Evolutionary conservation across 148 eudicot species (phyloP).

Genomic region (Chenopodium formosanum): DNA sequence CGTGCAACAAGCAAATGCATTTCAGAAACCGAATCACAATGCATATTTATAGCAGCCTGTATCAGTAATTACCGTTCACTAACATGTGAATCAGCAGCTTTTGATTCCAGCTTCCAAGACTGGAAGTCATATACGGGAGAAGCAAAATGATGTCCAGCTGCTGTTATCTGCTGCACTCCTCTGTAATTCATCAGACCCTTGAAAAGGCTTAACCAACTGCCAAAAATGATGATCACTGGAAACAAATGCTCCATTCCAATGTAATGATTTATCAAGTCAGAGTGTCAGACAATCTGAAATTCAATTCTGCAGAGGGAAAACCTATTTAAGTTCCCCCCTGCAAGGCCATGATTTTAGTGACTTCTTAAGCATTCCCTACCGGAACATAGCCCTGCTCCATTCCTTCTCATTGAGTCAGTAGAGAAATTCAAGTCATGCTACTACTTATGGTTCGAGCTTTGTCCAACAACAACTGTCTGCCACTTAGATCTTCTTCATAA

Average conservation of each 20-base stretch:
- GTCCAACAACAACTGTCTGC: slow-evolving; percentile 89
- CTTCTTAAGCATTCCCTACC: not conserved
- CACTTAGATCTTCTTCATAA: slow-evolving; percentile 88
- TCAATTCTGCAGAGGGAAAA: not conserved
- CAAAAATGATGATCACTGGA: not conserved
- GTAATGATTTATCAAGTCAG: not conserved
- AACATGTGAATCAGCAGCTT: not conserved
- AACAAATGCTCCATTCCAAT: not conserved
- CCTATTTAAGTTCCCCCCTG: not conserved
- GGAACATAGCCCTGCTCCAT: slow-evolving; percentile 6
- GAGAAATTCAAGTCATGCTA: slow-evolving; percentile 36
- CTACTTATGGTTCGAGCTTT: slow-evolving; percentile 66
- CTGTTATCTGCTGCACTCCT: not conserved
- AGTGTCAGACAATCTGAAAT: not conserved
- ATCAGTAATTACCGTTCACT: not conserved
- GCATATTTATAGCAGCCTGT: not conserved
- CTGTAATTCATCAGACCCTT: not conserved
- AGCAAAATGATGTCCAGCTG: not conserved
- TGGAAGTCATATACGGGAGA: not conserved
- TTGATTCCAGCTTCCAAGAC: not conserved
- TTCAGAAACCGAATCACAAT: not conserved
- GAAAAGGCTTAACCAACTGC: not conserved
- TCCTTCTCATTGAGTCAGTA: not conserved
- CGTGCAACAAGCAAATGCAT: not conserved
- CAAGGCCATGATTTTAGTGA: slow-evolving; percentile 4